Evolutionary conservation across 2,329 filamentous ascomycete genomes (phyloP), one percentile per base, ranked within the genome.

Genomic region (Talaromyces sp.): DNA sequence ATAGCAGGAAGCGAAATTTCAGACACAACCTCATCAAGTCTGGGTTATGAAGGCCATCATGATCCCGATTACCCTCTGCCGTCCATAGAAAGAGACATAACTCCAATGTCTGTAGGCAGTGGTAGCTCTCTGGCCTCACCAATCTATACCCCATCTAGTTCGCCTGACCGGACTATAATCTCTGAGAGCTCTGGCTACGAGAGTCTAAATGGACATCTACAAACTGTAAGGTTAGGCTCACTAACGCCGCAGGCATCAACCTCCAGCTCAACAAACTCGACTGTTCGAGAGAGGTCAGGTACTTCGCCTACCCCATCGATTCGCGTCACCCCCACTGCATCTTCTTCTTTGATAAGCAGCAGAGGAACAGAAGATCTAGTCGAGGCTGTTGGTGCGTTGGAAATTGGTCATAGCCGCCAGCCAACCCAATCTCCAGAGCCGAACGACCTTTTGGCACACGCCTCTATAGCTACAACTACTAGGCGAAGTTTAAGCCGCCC

Each of bases 51-150:
- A 1, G 47, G 8, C 10, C 31, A 33, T 33, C 31, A 33, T 9
- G 31, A 59, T 42, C 57, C 47, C 31, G 57, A 59, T 36, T 36
- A 53, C 27, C 57, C 57, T 27, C 47, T 59, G 14, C 57, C 57
- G 23, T 59, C 57, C 33, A 59, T 59, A 27, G 57, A 59, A 59
- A 59, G 57, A 59, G 57, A 53, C 33, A 40, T 23, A n/a, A 16
- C 47, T 53, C 40, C 57, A 44, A 58, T 44, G 34, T 52, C 56
- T 12, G 44, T n/a, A 28, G 28, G 5, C 28, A 58, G 40, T 52
- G 27, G 34, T 3, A 52, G 31, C 16, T 52, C n/a, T 53, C n/a
- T 12, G 10, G 16, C 7, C 18, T 18, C 23, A 27, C 14, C 42
- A 34, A 58, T 36, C 10, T 51, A 58, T 53, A 59, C 33, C 57